Evolutionary conservation across 2,329 filamentous ascomycete species (phyloP), one percentile per base, ranked within the genome.

Genomic region (Cercospora canescens): DNA sequence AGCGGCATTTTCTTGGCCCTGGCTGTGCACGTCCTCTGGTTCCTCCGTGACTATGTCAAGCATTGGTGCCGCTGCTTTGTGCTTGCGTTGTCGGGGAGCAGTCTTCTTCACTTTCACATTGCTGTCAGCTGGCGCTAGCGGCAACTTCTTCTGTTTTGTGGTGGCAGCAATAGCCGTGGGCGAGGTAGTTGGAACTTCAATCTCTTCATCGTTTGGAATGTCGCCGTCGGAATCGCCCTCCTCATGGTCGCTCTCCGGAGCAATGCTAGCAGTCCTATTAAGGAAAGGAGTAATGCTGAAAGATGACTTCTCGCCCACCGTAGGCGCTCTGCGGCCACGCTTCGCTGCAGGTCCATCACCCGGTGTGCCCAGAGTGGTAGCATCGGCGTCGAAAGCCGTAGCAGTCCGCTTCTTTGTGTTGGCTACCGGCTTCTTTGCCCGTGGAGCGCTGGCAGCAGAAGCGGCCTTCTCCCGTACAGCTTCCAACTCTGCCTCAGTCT

Each of bases 201-300:
- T 63, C 18, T 70, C 66, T 21, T 76, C 73, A 39, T 73, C 60
- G 35, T 65, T 71, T 59, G 72, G 74, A 30, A 69, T 67, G 1
- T 73, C 67, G 30, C 66, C 67, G 9, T 64, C 56, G 56, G 60
- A 62, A 26, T 67, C 66, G 21, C 77, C 77, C n/a, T 76, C 72
- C 32, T 74, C 75, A 18, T 78, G 82, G 32, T 79, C 77, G 41
- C 66, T 69, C n/a, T 68, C 70, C 6, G 81, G 79, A n/a, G 81
- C 79, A 14, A 89, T 81, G 69, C 83, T 89, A 67, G 84, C 88
- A 28, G 87, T 89, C 59, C 90, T 88, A 78, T 94, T 96, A 67
- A 98, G 83, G 82, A 96, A 97, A 0, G 94, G 94, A 0, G 94
- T 98, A 69, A 97, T 93, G 4, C 93, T 97, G 78, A 98, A 97